Percentiles rank a stretch among this genome's conserved stretches.
These are phyloP conservation scores for Recurvomyces mirabilis DNA, from an alignment of 495 filamentous ascomycete genomes.

Conservation along the genomic window DNA sequence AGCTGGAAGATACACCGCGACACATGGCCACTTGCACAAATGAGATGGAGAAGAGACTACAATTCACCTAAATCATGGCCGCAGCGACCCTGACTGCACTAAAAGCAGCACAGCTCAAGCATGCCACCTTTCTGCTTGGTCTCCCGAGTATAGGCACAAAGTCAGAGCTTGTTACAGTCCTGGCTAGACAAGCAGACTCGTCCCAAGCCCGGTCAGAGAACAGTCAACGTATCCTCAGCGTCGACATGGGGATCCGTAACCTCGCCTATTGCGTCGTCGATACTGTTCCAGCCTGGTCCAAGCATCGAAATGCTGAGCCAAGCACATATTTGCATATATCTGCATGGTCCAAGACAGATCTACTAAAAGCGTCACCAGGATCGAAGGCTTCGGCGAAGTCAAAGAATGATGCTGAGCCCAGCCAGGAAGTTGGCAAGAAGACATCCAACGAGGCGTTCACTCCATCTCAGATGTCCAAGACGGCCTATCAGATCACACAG, in stretches of 20 bases:
- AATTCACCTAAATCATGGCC: no score
- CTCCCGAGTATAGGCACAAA: constrained; percentile 44
- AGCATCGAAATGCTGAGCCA: background rate
- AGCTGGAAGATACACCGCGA: no score
- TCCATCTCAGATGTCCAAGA: constrained; percentile 44
- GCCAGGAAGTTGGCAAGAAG: background rate
- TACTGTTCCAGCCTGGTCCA: background rate
- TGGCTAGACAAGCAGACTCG: background rate
- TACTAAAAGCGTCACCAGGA: constrained; percentile 1
- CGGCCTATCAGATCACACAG: constrained; percentile 52
- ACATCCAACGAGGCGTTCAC: constrained; percentile 37
- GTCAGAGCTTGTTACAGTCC: constrained; percentile 22
- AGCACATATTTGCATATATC: background rate
- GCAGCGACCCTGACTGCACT: no score
- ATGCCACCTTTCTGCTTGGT: constrained; percentile 42
- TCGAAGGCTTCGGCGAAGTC: background rate
- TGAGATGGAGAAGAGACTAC: no score
- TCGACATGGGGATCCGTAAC: constrained; percentile 82
- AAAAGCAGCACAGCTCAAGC: constrained; percentile 38
- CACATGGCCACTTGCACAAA: no score
- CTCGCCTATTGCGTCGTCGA: constrained; percentile 59
- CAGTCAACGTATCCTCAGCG: constrained; percentile 49
- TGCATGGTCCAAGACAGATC: constrained; percentile 5
- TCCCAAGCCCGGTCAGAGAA: background rate
- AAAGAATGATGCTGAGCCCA: background rate